Conservation (phyloP, 225 moss, liverwort and hornwort species). For the Pseudoscleropodium purum region DNA sequence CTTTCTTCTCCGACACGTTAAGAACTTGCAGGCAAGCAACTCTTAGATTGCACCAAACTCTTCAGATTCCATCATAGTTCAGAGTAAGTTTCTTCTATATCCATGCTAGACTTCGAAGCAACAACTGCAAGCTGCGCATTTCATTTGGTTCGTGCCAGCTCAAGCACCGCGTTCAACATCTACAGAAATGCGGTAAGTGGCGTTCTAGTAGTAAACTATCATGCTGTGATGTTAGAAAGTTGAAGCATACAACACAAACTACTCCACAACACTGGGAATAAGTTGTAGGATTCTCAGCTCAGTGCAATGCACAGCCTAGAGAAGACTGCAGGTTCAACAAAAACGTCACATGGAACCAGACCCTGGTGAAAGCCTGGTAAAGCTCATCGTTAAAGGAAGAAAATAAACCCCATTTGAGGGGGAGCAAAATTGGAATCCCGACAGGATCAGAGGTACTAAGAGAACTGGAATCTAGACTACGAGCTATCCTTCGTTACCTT, state of each 20-base stretch:
- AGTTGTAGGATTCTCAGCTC: background rate
- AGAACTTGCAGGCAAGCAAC: background rate
- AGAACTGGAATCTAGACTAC: background rate
- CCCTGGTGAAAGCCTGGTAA: background rate
- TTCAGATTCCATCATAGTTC: background rate
- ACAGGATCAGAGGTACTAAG: background rate
- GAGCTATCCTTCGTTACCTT: slow-evolving; percentile 11
- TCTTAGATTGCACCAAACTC: background rate
- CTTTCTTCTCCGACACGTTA: background rate
- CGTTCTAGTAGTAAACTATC: background rate
- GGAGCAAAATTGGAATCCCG: slow-evolving; percentile 32
- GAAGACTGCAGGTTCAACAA: background rate
- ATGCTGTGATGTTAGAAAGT: background rate
- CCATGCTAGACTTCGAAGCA: background rate
- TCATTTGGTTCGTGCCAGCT: background rate
- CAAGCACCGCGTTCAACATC: background rate
- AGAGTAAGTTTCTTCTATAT: background rate
- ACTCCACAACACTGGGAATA: background rate
- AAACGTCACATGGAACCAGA: background rate
- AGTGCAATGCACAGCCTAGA: background rate
- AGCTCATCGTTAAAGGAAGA: background rate
- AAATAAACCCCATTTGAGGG: background rate
- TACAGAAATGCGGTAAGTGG: background rate
- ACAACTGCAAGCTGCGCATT: background rate
- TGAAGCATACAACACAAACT: background rate